A percentile compares a stretch with the other conserved stretches of the same genome.
Conservation (phyloP, 108 stramenopile species). For the Phaeodactylum tricornutum region DNA sequence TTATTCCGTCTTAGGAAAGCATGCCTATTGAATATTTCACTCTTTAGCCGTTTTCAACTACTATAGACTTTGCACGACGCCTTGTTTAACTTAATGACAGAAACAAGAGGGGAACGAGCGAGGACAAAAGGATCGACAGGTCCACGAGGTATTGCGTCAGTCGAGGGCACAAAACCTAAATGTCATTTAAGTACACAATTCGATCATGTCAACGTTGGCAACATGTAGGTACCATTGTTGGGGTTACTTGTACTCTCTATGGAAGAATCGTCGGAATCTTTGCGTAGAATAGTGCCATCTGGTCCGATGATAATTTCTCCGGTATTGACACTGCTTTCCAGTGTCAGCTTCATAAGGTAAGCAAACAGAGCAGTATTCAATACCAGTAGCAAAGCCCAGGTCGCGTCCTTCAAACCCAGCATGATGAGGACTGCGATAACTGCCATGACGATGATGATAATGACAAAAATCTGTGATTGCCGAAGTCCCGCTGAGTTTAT, state of each 20-base stretch:
- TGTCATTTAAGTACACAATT: too few species aligned
- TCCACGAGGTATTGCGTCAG: too few species aligned
- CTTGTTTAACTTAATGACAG: too few species aligned
- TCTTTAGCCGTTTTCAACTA: too few species aligned
- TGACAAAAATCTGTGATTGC: constrained; percentile 65
- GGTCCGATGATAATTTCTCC: constrained; percentile 74
- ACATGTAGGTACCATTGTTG: constrained; percentile 29
- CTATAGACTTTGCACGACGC: too few species aligned
- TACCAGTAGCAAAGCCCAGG: constrained; percentile 62
- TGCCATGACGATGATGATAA: constrained; percentile 50
- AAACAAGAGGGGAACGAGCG: too few species aligned
- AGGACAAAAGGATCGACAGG: too few species aligned
- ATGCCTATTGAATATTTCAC: too few species aligned
- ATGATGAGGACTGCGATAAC: constrained; percentile 68
- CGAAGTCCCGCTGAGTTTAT: constrained; percentile 74
- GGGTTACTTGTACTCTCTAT: constrained; percentile 14
- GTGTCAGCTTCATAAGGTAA: constrained; percentile 79
- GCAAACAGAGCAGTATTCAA: constrained; percentile 70
- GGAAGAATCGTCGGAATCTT: constrained; percentile 46
- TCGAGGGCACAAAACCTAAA: too few species aligned
- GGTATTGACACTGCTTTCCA: constrained; percentile 50
- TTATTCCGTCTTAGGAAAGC: too few species aligned
- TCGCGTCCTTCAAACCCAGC: constrained; percentile 65
- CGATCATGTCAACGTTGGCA: constrained; percentile 25
- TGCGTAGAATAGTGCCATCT: constrained; percentile 55